Evolutionary conservation across 345 rosid species (phyloP), one percentile per base, ranked within the genome.

Genomic region (Trapa incisa): DNA sequence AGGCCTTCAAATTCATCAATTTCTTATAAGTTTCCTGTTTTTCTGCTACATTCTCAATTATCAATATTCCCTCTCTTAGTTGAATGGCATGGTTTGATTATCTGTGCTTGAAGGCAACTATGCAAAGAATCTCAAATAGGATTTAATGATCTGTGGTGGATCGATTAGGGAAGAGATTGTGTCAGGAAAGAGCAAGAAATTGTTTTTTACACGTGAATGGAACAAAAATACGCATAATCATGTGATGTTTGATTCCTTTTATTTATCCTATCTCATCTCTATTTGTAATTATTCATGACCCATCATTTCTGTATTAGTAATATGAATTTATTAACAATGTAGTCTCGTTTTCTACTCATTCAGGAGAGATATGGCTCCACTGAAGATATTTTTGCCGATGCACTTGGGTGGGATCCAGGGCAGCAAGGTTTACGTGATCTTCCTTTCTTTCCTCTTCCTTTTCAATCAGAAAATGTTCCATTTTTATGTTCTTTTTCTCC

Each of bases 351-450:
- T 41, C 35, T 29, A 22, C 6, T 29, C 74, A 56, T 73, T 69
- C 68, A 94, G 99, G 97, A 85, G 75, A 81, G 80, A 72, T 85
- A 75, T 67, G 83, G 82, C 35, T 73, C 79, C 0, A 69, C 79
- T 45, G 92, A 89, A 72, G 93, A 79, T 71, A 79, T 80, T 76
- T 76, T 84, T 39, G 79, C 86, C 15, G 82, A 77, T 38, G 84
- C 80, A 53, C 67, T 85, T 70, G 80, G 80, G 64, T 84, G 86
- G 83, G 70, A 74, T 66, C 61, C 29, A 22, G 29, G 84, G 14
- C 81, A 81, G 83, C 76, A 96, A 85, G 99, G 99, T 94, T 77
- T 37, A 66, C 53, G 29, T 64, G 62, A 66, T 67, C 43, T 74
- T 22, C 52, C 22, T 7, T 5, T 33, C 74, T 22, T 64, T 39